These are phyloP conservation scores for Calonectria crousiana DNA, from an alignment of 2,329 filamentous ascomycete species.

Conservation along the genomic window DNA sequence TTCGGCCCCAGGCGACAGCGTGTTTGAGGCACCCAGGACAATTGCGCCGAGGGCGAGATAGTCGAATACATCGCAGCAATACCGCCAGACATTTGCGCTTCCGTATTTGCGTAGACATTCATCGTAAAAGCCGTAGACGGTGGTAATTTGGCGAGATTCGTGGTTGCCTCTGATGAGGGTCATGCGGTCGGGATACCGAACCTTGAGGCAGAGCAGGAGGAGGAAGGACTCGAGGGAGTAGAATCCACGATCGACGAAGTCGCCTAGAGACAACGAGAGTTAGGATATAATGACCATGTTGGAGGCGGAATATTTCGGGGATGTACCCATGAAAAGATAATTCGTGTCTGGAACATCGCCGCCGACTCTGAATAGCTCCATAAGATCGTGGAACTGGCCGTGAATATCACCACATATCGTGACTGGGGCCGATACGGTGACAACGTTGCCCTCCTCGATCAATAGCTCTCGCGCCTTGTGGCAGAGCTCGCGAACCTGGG, in stretches of 20 bases:
- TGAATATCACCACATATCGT: conserved; percentile 99
- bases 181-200: conserved; percentile 96
- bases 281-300: background rate
- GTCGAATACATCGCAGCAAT: conserved; percentile 98
- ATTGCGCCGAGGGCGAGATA: conserved; percentile 93
- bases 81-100: conserved; percentile 95
- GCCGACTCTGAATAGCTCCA: conserved; percentile 95
- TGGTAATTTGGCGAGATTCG: conserved; percentile 96
- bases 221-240: conserved; percentile 98
- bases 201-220: conserved; percentile 94
- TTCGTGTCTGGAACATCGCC: conserved; percentile 96
- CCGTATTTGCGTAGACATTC: conserved; percentile 97
- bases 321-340: conserved; percentile 91
- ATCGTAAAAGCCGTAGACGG: conserved; percentile 98
- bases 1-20: conserved; percentile 64
- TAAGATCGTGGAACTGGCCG: conserved; percentile 95
- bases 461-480: conserved; percentile 96
- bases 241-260: conserved; percentile 98
- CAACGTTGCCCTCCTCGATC: conserved; percentile 98
- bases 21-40: conserved; percentile 85
- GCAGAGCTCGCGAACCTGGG: conserved; percentile 95
- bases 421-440: conserved; percentile 93
- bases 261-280: conserved; percentile 64
- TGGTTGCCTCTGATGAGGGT: conserved; percentile 96
- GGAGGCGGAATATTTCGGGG: background rate